Conservation (phyloP, 495 filamentous ascomycete genomes). For the Parathielavia hyrcaniae region DNA sequence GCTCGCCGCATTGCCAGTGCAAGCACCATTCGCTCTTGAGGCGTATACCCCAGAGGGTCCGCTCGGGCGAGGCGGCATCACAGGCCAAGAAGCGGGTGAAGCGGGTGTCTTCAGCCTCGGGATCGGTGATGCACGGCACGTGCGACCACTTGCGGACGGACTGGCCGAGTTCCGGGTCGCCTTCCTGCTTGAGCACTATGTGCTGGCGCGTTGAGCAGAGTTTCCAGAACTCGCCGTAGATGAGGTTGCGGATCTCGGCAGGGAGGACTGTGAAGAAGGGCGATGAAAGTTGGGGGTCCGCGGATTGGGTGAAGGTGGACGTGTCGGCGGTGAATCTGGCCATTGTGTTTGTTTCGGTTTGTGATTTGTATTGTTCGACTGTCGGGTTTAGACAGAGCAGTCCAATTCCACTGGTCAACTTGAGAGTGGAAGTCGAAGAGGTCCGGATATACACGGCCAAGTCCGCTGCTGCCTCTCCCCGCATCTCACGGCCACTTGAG, state of each 20-base stretch:
- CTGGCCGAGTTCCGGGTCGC: not conserved
- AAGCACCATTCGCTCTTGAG: slow-evolving; percentile 25
- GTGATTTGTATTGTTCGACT: not conserved
- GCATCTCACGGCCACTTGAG: too few relatives aligned
- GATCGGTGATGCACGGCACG: slow-evolving; percentile 17
- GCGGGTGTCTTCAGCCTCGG: slow-evolving; percentile 11
- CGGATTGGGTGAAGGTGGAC: not conserved
- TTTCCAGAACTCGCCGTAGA: slow-evolving; percentile 26
- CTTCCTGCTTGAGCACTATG: not conserved
- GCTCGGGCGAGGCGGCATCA: not conserved
- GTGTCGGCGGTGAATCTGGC: not conserved
- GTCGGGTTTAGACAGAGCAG: too few relatives aligned
- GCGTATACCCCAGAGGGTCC: slow-evolving; percentile 13
- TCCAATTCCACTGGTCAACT: too few relatives aligned
- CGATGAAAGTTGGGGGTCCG: slow-evolving; percentile 18
- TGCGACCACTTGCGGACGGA: slow-evolving; percentile 1
- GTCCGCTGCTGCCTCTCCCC: too few relatives aligned
- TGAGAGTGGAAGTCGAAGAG: not conserved
- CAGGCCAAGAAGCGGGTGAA: slow-evolving; percentile 9
- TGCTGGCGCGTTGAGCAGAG: slow-evolving; percentile 4
- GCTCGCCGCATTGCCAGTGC: slow-evolving; percentile 28
- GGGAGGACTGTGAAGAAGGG: slow-evolving; percentile 28
- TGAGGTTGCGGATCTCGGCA: slow-evolving; percentile 27
- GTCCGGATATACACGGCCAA: too few relatives aligned
- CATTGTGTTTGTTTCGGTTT: slow-evolving; percentile 1